These are phyloP conservation scores for Ephemerocybe angulata DNA, from an alignment of 768 basidiomycete species.

Conservation along the genomic window DNA sequence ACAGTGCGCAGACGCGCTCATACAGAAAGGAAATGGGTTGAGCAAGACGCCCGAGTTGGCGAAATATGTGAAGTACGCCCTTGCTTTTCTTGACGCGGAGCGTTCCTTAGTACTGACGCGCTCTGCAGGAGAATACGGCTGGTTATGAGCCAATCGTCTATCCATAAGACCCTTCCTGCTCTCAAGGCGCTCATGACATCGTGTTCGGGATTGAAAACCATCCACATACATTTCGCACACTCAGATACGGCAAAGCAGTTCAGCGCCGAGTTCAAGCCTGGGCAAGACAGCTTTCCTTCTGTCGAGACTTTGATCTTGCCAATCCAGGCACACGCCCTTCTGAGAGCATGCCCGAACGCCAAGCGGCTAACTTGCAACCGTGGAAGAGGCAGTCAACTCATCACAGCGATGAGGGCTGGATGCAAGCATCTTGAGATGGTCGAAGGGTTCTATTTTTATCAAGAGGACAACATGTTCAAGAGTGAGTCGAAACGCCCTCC, in stretches of 20 bases:
- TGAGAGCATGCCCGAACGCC: constrained; percentile 23
- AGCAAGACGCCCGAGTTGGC: constrained; percentile 19
- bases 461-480: no score
- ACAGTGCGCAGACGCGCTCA: constrained; percentile 20
- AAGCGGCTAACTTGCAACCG: constrained; percentile 20
- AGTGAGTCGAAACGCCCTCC: no score
- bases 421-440: constrained; percentile 24
- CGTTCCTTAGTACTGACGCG: no score
- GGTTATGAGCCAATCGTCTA: background rate
- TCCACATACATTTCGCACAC: background rate
- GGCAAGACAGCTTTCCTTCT: background rate
- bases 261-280: background rate
- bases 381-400: constrained; percentile 22
- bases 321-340: constrained; percentile 25
- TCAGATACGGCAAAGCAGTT: background rate
- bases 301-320: constrained; percentile 22
- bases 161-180: background rate
- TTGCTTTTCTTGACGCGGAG: no score
- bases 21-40: constrained; percentile 23
- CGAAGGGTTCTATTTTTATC: constrained; percentile 16
- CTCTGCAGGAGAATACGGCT: background rate
- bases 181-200: background rate
- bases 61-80: constrained; percentile 20
- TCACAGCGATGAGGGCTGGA: constrained; percentile 18
- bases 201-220: background rate